Base-by-base conservation (phyloP, 208 protist species). In the Trypanosoma lewisi region DNA sequence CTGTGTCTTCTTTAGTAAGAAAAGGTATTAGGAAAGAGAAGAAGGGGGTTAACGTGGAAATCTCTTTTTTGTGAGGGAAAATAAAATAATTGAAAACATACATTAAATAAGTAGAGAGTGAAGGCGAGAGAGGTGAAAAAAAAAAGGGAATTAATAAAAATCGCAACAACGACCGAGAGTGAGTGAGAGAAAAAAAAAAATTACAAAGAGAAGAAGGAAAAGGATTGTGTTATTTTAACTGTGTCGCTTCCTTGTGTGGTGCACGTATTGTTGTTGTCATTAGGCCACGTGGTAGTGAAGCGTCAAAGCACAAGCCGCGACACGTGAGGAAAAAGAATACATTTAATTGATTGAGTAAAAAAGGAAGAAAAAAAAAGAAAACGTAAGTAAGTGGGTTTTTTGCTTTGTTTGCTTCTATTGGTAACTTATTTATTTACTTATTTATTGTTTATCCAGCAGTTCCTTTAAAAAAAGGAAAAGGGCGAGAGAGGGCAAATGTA, bases 401-500 rank as follows among this genome's bases (percentile, higher is more conserved):
- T 39, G 6, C 39, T 3, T 14, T 14, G 8, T 39, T 39, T 12
- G 6, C 12, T 39, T 3, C 39, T 3, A 4, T 14, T 14, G 8
- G 14, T 44, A 14, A 3, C 39, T 44, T 44, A 19, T 17, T 5
- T 44, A 3, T 51, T 5, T 51, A 51, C 11, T 51, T 51, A 16
- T 25, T 16, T 27, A 51, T 14, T 28, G 7, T n/a, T 4, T 44
- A 17, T 17, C 11, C 14, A 17, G 11, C 4, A 4, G 2, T 2
- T 17, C 3, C 39, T 17, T 9, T 19, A 44, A 19, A 44, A 2
- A 3, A 2, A 44, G 16, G 21, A 2, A 33, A 3, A 4, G 8
- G 44, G 33, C 16, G 30, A 37, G 17, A 44, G 45, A 33, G 4
- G 31, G 47, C 14, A 52, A 44, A 69, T 69, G 63, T 69, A 69